Evolutionary conservation across 208 protist species (phyloP).

Genomic region (Leishmania turanica): DNA sequence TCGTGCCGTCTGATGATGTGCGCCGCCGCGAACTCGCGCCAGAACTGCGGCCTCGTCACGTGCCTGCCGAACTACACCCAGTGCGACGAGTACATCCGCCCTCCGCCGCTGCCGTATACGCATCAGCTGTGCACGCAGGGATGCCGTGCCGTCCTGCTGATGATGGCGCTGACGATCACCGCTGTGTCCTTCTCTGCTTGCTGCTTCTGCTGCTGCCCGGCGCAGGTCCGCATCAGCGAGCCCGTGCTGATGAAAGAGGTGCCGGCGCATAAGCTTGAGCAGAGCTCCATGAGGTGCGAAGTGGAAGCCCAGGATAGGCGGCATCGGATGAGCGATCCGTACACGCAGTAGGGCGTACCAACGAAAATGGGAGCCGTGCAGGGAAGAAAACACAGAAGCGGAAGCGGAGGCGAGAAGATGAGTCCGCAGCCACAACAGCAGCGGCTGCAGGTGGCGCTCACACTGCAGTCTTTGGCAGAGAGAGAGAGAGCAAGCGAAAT

Average conservation of each 20-base stretch:
- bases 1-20: slow-evolving; percentile 47
- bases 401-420: not conserved
- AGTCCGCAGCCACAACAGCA: not conserved
- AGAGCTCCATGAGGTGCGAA: not conserved
- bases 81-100: slow-evolving; percentile 62
- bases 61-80: slow-evolving; percentile 68
- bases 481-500: too few relatives aligned
- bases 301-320: not conserved
- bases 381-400: not conserved
- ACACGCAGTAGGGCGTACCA: not conserved
- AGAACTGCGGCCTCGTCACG: slow-evolving; percentile 64
- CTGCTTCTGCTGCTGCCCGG: slow-evolving; percentile 59
- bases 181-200: slow-evolving; percentile 27
- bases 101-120: slow-evolving; percentile 46
- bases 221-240: slow-evolving; percentile 30
- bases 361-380: not conserved
- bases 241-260: slow-evolving; percentile 36
- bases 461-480: too few relatives aligned
- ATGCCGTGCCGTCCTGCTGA: slow-evolving; percentile 50
- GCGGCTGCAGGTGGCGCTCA: too few relatives aligned
- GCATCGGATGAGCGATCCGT: not conserved
- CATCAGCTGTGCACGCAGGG: slow-evolving; percentile 64
- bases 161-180: slow-evolving; percentile 65
- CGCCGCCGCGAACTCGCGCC: slow-evolving; percentile 39
- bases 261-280: slow-evolving; percentile 12